Evolutionary conservation across 148 eudicot species (phyloP), one percentile per base, ranked within the genome.

Genomic region (Camellia japonica): DNA sequence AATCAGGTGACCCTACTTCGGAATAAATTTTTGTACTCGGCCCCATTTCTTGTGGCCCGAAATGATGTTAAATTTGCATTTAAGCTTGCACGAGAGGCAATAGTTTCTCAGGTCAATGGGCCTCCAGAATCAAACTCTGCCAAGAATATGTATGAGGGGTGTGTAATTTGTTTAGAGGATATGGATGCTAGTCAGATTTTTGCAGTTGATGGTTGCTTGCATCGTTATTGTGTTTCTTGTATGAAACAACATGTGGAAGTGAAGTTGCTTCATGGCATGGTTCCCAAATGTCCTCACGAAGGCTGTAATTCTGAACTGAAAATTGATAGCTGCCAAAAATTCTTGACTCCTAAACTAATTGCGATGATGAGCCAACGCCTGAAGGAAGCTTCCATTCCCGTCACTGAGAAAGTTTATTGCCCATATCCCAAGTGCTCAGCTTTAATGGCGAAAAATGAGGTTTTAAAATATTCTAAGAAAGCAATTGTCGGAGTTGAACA

Each of bases 371-470:
- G 81, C 55, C 89, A 88, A 67, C 90, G 86, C 67, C 49, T 84
- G 23, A 87, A 71, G 76, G 97, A 92, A 83, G 90, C 91, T 78
- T 87, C 94, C n/a, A 92, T 94, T 75, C 98, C 98, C 12, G 86
- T 80, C 16, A 70, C 87, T 1, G 92, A 90, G 79, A 92, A 86
- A 82, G 84, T 94, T 49, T 94, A 92, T 83, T 94, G 98, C 78
- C 93, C 98, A 6, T 83, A 89, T 82, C 97, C 94, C 47, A 90
- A 86, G 80, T 94, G 98, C 87, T 94, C 98, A 0, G 90, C 88
- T 3, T 82, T 94, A 59, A 94, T 94, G 98, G 88, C 93, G n/a
- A 91, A 82, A 85, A 67, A n/a, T 46, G 94, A 90, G 69, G 85
- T 80, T 82, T 77, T 81, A 30, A 88, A 86, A 73, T 84, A 71